Evolutionary conservation across 1,139 yeast species (phyloP), one percentile per base, ranked within the genome.

Genomic region (Yamadazyma oceani): DNA sequence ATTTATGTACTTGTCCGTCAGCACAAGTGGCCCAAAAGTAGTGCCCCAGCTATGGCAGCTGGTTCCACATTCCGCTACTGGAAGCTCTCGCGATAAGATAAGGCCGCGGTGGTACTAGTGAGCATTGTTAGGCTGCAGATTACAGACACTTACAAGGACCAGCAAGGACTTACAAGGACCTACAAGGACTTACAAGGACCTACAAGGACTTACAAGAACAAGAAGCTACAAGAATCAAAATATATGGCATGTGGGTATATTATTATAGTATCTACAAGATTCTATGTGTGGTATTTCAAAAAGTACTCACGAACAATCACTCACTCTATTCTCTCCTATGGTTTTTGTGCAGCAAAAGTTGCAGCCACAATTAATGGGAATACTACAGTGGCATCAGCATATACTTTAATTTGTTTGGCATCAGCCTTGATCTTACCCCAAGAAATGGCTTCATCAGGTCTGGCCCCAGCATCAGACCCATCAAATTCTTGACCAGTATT

Each of bases 361-460:
- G 97, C 98, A 28, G 97, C 98, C 29, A 92, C 97, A 45, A 92
- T 85, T 57, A 92, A 73, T 46, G 99, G 99, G 71, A 92, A 86
- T 14, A 92, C 97, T 24, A 88, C 74, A 17, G 96, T 85, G n/a
- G 87, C 99, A 60, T 92, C 99, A 11, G 96, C 95, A 54, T 87
- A 92, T 33, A 92, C 92, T 67, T 92, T 92, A 41, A 89, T 95
- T 45, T 82, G 79, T 53, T 79, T 79, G 24, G 98, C 99, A 32
- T 89, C 96, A 5, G 96, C 84, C 66, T 88, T 88, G 63, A 92
- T 92, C 64, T 92, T 92, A 46, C 99, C 99, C 99, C 99, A 92
- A 33, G 96, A 85, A 38, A 92, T 85, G 19, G 98, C 98, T 66
- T 92, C 99, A 60, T 94, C 98, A 1, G 98, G 97, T 58, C 98